These are phyloP conservation scores for Hippophae tibetana DNA, from an alignment of 306 rosid species.

Conservation along the genomic window DNA sequence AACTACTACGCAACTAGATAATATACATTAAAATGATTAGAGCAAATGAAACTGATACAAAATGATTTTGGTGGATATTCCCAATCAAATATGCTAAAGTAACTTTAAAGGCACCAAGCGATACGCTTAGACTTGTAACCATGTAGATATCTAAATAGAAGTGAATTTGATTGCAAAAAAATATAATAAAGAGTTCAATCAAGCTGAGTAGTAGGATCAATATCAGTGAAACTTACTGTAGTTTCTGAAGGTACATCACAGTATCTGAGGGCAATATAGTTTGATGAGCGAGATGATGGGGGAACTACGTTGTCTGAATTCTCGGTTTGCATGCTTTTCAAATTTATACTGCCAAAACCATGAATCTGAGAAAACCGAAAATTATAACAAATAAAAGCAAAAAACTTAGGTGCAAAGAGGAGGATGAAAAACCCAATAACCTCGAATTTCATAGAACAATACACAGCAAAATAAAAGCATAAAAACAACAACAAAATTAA, in stretches of 20 bases:
- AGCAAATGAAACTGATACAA: no score
- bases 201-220: slow-evolving; percentile 4
- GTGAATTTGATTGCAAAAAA: slow-evolving; percentile 2
- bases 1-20: no score
- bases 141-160: not conserved
- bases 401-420: slow-evolving; percentile 17
- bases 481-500: not conserved
- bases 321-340: slow-evolving; percentile 89
- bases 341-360: slow-evolving; percentile 90
- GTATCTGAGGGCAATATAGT: slow-evolving; percentile 85
- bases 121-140: not conserved
- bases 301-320: slow-evolving; percentile 66
- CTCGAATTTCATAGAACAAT: not conserved
- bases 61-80: not conserved
- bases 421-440: not conserved
- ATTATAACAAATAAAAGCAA: slow-evolving; percentile 31
- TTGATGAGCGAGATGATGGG: slow-evolving; percentile 78
- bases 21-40: no score
- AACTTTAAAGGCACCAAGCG: not conserved
- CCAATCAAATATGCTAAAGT: not conserved
- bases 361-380: slow-evolving; percentile 61
- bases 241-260: slow-evolving; percentile 34
- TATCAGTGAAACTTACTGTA: slow-evolving; percentile 37
- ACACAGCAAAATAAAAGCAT: not conserved
- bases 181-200: slow-evolving; percentile 12